Conservation (phyloP, 106 monocot genomes). For the Acanthochlamys bracteata region DNA sequence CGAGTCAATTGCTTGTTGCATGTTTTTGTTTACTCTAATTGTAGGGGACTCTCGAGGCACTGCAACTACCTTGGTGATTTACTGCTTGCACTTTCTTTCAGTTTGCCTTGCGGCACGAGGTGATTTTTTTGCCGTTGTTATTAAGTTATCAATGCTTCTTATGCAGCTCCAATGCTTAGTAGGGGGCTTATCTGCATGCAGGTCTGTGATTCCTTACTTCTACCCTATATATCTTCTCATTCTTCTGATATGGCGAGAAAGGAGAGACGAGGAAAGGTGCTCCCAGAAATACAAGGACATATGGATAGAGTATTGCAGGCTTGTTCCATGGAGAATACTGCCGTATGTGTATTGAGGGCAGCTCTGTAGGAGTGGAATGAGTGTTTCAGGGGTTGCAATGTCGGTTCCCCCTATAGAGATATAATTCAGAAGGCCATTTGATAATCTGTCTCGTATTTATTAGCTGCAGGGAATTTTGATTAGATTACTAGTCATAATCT, state of each 20-base stretch:
- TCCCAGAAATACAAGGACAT: conserved; percentile 84
- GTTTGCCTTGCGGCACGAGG: conserved; percentile 87
- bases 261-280: conserved; percentile 90
- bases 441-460: too few species aligned
- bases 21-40: conserved; percentile 1
- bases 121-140: conserved; percentile 10
- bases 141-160: too few species aligned
- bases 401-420: too few species aligned
- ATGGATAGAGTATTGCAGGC: conserved; percentile 88
- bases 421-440: too few species aligned
- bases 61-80: conserved; percentile 97
- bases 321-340: conserved; percentile 89
- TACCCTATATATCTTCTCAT: conserved; percentile 85
- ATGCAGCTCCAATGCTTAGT: too few species aligned
- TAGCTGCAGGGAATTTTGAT: too few species aligned
- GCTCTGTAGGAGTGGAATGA: too few species aligned
- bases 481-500: too few species aligned
- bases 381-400: too few species aligned
- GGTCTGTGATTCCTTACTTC: conserved; percentile 92
- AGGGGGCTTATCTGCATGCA: conserved; percentile 30
- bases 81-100: conserved; percentile 85
- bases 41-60: conserved; percentile 90
- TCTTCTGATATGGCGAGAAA: conserved; percentile 95
- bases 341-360: conserved; percentile 63
- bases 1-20: neutral